These are phyloP conservation scores for Darksidea phi DNA, from an alignment of 495 filamentous ascomycete genomes.

Conservation along the genomic window DNA sequence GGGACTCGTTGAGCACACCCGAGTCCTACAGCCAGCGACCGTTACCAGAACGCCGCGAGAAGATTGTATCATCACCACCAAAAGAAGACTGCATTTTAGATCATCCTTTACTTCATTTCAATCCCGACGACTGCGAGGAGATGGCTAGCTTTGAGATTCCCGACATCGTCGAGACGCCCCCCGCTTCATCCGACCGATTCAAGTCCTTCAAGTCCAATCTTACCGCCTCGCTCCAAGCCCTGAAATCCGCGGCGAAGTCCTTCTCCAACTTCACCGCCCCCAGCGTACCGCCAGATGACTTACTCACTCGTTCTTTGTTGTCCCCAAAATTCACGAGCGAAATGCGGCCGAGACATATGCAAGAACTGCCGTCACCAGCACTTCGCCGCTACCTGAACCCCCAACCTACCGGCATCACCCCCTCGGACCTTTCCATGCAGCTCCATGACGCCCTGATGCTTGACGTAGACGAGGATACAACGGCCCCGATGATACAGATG, in stretches of 20 bases:
- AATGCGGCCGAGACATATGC: conserved; percentile 73
- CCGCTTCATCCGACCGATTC: conserved; percentile 15
- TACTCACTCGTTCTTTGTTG: conserved; percentile 81
- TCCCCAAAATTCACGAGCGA: conserved; percentile 85
- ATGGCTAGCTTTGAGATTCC: conserved; percentile 18
- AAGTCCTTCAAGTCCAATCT: conserved; percentile 85
- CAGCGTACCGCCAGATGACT: conserved; percentile 78
- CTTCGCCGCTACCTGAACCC: conserved; percentile 91
- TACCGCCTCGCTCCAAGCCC: conserved; percentile 82
- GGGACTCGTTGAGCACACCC: conserved; percentile 37
- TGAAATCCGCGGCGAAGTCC: conserved; percentile 80
- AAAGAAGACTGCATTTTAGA: conserved; percentile 39
- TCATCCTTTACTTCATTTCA: conserved; percentile 41
- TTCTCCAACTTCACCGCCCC: conserved; percentile 70
- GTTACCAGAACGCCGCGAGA: conserved; percentile 33
- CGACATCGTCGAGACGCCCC: conserved; percentile 37
- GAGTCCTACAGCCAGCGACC: conserved; percentile 15
- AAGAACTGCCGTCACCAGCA: conserved; percentile 78
- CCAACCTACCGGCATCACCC: conserved; percentile 53
- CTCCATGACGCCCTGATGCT: conserved; percentile 42
- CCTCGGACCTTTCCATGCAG: conserved; percentile 64
- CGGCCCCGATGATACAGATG: conserved; percentile 43
- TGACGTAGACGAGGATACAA: conserved; percentile 17
- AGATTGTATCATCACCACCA: conserved; percentile 31
- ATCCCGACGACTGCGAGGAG: conserved; percentile 33